These are phyloP conservation scores for Aureobasidium sp. DNA, from an alignment of 2,329 filamentous ascomycete species.

Conservation along the genomic window DNA sequence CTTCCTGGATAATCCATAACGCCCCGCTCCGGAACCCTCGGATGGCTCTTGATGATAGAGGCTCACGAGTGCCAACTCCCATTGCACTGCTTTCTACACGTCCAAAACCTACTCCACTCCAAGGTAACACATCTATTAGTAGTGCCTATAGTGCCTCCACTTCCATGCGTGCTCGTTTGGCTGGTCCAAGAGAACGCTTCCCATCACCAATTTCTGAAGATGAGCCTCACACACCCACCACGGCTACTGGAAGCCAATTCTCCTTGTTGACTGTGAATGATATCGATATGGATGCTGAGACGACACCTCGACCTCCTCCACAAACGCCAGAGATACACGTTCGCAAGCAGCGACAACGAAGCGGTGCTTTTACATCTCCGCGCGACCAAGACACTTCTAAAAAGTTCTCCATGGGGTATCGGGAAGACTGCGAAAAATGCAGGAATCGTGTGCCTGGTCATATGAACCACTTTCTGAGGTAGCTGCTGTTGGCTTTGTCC, in stretches of 20 bases:
- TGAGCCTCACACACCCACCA: conserved; percentile 27
- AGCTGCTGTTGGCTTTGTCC: neutral
- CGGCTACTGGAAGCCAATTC: conserved; percentile 29
- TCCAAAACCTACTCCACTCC: conserved; percentile 3
- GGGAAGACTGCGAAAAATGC: conserved; percentile 45
- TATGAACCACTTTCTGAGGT: conserved; percentile 40
- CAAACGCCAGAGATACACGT: conserved; percentile 22
- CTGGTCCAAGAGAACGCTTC: conserved; percentile 16
- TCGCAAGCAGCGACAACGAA: conserved; percentile 29
- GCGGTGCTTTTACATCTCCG: conserved; percentile 25
- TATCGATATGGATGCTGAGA: conserved; percentile 27
- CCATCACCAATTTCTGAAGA: conserved; percentile 31
- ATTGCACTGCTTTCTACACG: neutral
- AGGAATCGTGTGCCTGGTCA: conserved; percentile 41
- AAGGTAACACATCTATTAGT: neutral
- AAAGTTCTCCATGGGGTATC: conserved; percentile 37
- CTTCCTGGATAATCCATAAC: conserved; percentile 10
- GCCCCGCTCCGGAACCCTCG: conserved; percentile 10
- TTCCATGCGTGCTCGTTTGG: conserved; percentile 7
- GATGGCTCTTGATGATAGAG: conserved; percentile 10
- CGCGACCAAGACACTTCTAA: conserved; percentile 15
- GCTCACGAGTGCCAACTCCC: conserved; percentile 11
- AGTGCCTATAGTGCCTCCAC: neutral
- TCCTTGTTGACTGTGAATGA: conserved; percentile 30
- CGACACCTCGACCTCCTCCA: conserved; percentile 12